Percentiles rank a stretch among this genome's conserved stretches.
Conservation (phyloP, 2,329 filamentous ascomycete genomes). For the Simplicillium aogashimaense region DNA sequence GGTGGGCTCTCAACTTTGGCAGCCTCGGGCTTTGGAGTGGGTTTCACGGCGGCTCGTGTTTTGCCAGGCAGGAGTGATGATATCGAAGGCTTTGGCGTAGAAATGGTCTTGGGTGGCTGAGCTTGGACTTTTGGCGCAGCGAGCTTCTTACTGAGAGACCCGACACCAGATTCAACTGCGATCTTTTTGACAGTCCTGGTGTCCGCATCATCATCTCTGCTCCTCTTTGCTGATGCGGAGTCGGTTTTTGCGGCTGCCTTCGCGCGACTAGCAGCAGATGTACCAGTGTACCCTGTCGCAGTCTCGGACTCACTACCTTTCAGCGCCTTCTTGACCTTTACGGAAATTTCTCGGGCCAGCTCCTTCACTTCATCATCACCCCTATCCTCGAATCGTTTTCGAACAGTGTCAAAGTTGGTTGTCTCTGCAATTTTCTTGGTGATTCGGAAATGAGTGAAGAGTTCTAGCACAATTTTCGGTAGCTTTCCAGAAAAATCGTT, state of each 20-base stretch:
- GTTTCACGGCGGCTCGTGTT: slow-evolving; percentile 31
- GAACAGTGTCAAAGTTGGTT: slow-evolving; percentile 55
- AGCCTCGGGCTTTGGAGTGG: slow-evolving; percentile 24
- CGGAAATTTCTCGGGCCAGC: slow-evolving; percentile 47
- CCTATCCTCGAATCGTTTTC: slow-evolving; percentile 53
- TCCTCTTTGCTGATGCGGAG: slow-evolving; percentile 21
- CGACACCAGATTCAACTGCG: slow-evolving; percentile 26
- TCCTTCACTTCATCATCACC: slow-evolving; percentile 55
- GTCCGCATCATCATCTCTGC: slow-evolving; percentile 29
- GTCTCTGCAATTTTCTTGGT: slow-evolving; percentile 52
- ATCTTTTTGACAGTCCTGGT: slow-evolving; percentile 30
- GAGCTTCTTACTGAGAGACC: slow-evolving; percentile 28
- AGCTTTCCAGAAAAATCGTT: slow-evolving; percentile 42
- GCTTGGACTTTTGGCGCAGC: slow-evolving; percentile 23
- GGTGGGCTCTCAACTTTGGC: slow-evolving; percentile 14
- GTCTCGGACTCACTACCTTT: slow-evolving; percentile 22
- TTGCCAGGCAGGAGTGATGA: slow-evolving; percentile 37
- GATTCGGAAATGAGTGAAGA: slow-evolving; percentile 54
- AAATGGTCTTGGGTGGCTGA: slow-evolving; percentile 6
- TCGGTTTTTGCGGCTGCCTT: slow-evolving; percentile 21
- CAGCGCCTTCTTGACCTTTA: slow-evolving; percentile 30
- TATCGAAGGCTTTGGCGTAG: slow-evolving; percentile 17
- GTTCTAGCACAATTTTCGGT: slow-evolving; percentile 44
- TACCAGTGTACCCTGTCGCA: slow-evolving; percentile 26
- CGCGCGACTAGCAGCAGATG: slow-evolving; percentile 26